Evolutionary conservation across 2,329 filamentous ascomycete species (phyloP), one percentile per base, ranked within the genome.

Genomic region (Zymoseptoria crescenta): DNA sequence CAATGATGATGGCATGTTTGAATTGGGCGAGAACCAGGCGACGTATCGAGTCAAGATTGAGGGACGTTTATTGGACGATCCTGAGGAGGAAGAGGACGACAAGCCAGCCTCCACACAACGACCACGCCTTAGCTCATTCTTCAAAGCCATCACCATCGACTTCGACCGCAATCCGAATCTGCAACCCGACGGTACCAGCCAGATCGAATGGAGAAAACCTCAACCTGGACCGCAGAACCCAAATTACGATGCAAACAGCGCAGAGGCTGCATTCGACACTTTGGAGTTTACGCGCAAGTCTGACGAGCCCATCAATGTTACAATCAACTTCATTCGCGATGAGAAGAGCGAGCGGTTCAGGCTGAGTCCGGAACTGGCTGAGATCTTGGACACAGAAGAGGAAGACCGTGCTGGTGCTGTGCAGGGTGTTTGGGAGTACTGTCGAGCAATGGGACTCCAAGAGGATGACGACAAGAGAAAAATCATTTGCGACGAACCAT

Each of bases 341-440:
- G 92, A 97, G 72, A 84, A 85, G 13, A 91, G 90, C 0, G 93
- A 97, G 73, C 83, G 91, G 58, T 96, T 88, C 72, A 84, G 85
- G 66, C 77, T 97, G 27, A 94, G 86, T 74, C 85, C 87, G 54
- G 84, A 87, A 59, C 79, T 99, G 52, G 87, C 91, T 9, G 88
- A 95, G 54, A 82, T 97, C 13, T 80, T 97, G 19, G 94, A 96
- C 69, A 89, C 89, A 69, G 81, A 86, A 54, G 91, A 96, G 74
- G 93, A 91, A 55, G 93, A 94, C 28, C 87, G 91, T 29, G 87
- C 91, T 48, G 91, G 94, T 62, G 88, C 92, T 6, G 86, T 96
- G 28, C 89, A 95, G 80, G 92, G 89, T 13, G 83, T 99, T 30
- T 99, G 92, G 91, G 92, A 96, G 72, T 99, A 99, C 69, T 89